Conservation (phyloP, 352 stramenopile species). For the Globisporangium abappressorium region DNA sequence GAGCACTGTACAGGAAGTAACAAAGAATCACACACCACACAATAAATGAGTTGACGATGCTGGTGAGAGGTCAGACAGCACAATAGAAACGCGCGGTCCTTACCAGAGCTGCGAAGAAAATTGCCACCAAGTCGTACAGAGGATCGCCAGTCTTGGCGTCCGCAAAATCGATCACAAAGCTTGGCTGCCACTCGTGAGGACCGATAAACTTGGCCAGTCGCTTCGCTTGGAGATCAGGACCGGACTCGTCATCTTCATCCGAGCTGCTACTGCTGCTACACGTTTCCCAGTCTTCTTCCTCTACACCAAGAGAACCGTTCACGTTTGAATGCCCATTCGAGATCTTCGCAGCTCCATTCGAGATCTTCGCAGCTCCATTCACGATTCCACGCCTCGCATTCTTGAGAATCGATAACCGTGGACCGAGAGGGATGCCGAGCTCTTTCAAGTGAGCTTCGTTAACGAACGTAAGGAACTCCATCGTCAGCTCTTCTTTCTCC, state of each 20-base stretch:
- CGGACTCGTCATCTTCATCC: constrained; percentile 29
- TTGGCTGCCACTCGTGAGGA: constrained; percentile 49
- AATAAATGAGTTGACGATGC: too few species aligned
- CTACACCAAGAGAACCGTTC: not conserved
- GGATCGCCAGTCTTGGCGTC: constrained; percentile 85
- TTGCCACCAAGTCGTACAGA: constrained; percentile 80
- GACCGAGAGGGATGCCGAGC: constrained; percentile 55
- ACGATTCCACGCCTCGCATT: constrained; percentile 23
- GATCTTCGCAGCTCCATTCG: constrained; percentile 11
- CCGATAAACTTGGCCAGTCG: constrained; percentile 52
- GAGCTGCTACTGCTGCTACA: constrained; percentile 52
- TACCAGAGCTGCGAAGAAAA: constrained; percentile 82
- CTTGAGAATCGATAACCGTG: constrained; percentile 52
- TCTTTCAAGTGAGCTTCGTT: constrained; percentile 54
- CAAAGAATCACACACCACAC: not conserved
- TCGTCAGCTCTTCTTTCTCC: constrained; percentile 57
- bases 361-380: constrained; percentile 12
- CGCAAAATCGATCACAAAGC: constrained; percentile 84
- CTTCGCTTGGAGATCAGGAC: constrained; percentile 29
- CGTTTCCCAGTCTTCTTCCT: constrained; percentile 50
- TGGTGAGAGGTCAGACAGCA: too few species aligned
- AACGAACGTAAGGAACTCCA: constrained; percentile 38
- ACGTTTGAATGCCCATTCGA: constrained; percentile 3
- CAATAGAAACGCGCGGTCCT: constrained; percentile 8
- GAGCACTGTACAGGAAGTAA: constrained; percentile 22